These are phyloP conservation scores for Epichloe bromicola DNA, from an alignment of 2,329 filamentous ascomycete species.

Conservation along the genomic window DNA sequence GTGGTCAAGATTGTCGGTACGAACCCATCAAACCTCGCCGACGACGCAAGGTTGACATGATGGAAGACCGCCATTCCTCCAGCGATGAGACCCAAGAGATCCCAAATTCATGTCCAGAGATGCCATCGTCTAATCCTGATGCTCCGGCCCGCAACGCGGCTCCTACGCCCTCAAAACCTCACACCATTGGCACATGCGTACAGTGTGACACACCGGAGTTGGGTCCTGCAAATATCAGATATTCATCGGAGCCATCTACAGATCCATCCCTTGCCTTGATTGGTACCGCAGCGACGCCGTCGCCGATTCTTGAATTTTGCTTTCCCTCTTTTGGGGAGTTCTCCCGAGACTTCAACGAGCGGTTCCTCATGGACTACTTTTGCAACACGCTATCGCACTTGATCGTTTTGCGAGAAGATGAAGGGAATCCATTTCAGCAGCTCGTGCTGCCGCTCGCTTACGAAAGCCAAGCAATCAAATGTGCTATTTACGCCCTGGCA, in stretches of 20 bases:
- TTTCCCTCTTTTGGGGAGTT: conserved; percentile 44
- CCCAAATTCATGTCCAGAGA: not conserved
- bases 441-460: conserved; percentile 47
- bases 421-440: conserved; percentile 50
- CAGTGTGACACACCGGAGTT: conserved; percentile 8
- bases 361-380: conserved; percentile 47
- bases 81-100: not conserved
- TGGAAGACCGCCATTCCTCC: not conserved
- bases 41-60: conserved; percentile 21
- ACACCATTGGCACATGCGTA: conserved; percentile 8
- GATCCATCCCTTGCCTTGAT: conserved; percentile 15
- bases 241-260: conserved; percentile 6
- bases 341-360: conserved; percentile 37
- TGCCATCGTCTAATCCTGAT: not conserved
- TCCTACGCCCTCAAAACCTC: conserved; percentile 3
- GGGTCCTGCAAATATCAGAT: not conserved
- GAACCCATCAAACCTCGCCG: conserved; percentile 31
- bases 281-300: conserved; percentile 9
- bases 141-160: not conserved
- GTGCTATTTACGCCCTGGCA: conserved; percentile 73
- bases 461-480: conserved; percentile 49
- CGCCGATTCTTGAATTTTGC: conserved; percentile 34
- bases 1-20: conserved; percentile 35
- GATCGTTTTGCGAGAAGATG: conserved; percentile 52
- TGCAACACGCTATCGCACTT: conserved; percentile 50